Conservation (phyloP, 1,139 yeast species). For the Geotrichum reessii region DNA sequence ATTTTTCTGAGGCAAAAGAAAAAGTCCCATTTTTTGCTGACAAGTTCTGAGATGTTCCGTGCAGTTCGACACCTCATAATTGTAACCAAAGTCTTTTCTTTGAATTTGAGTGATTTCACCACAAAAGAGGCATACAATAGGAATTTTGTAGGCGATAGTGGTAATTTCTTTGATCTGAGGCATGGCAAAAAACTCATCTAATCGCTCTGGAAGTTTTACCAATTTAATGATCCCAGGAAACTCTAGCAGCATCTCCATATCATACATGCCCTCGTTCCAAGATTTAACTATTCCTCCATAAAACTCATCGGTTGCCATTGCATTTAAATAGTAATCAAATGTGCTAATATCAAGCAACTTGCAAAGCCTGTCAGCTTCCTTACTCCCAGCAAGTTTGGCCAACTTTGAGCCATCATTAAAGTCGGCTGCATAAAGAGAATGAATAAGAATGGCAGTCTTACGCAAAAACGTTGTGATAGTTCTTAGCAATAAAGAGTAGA, state of each 20-base stretch:
- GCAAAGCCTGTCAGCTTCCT: constrained; percentile 56
- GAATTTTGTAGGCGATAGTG: constrained; percentile 42
- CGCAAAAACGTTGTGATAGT: constrained; percentile 63
- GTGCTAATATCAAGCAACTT: constrained; percentile 48
- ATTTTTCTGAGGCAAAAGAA: constrained; percentile 68
- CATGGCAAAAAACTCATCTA: constrained; percentile 56
- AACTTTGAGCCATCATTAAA: constrained; percentile 30
- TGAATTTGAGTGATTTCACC: constrained; percentile 66
- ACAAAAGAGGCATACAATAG: constrained; percentile 84
- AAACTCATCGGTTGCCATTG: neutral
- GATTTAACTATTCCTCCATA: neutral
- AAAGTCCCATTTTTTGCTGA: constrained; percentile 52
- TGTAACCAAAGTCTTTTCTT: constrained; percentile 37
- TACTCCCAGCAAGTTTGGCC: constrained; percentile 31
- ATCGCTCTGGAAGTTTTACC: constrained; percentile 54
- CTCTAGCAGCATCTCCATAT: constrained; percentile 36
- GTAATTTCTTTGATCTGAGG: constrained; percentile 27
- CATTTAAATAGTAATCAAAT: neutral
- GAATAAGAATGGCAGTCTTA: constrained; percentile 55
- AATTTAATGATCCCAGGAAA: constrained; percentile 63
- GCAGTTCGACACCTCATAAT: constrained; percentile 46
- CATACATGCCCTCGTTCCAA: neutral
- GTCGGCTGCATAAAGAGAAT: constrained; percentile 34
- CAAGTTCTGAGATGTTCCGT: constrained; percentile 28
- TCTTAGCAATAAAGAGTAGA: constrained; percentile 54